These are phyloP conservation scores for Boletellus sp. DNA, from an alignment of 768 basidiomycete genomes.

Conservation along the genomic window DNA sequence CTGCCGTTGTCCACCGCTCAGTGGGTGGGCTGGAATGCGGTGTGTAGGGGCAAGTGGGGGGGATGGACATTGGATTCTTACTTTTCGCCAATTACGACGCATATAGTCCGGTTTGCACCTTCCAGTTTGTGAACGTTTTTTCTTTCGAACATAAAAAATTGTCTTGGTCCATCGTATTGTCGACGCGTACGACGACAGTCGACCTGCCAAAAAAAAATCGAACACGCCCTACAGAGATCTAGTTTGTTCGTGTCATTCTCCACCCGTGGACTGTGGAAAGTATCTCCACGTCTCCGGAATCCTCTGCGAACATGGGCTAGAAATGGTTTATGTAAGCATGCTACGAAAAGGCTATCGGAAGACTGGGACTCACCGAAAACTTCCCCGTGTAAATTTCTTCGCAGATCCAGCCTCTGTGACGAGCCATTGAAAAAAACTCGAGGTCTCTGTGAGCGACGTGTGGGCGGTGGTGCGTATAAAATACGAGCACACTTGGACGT, in stretches of 20 bases:
- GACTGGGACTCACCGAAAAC: constrained; percentile 50
- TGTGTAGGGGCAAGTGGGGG: background rate
- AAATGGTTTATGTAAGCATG: background rate
- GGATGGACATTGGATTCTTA: background rate
- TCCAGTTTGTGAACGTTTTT: background rate
- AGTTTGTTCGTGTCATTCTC: constrained; percentile 41
- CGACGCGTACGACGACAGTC: background rate
- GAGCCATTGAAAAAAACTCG: constrained; percentile 71
- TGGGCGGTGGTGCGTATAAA: constrained; percentile 87
- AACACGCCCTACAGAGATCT: too few species aligned
- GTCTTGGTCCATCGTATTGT: background rate
- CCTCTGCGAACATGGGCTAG: constrained; percentile 89
- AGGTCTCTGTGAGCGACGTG: constrained; percentile 80
- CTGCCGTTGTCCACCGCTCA: too few species aligned
- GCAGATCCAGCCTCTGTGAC: constrained; percentile 63
- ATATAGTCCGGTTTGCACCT: background rate
- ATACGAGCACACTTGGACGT: constrained; percentile 61
- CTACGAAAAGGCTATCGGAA: background rate
- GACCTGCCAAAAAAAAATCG: too few species aligned
- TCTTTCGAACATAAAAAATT: background rate
- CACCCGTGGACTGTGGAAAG: constrained; percentile 86
- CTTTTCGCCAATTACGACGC: background rate
- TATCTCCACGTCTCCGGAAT: constrained; percentile 72
- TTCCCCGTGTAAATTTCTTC: constrained; percentile 62
- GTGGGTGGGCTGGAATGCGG: too few species aligned